Evolutionary conservation across 164 flowering plant species (phyloP).

Genomic region (Piper betle): DNA sequence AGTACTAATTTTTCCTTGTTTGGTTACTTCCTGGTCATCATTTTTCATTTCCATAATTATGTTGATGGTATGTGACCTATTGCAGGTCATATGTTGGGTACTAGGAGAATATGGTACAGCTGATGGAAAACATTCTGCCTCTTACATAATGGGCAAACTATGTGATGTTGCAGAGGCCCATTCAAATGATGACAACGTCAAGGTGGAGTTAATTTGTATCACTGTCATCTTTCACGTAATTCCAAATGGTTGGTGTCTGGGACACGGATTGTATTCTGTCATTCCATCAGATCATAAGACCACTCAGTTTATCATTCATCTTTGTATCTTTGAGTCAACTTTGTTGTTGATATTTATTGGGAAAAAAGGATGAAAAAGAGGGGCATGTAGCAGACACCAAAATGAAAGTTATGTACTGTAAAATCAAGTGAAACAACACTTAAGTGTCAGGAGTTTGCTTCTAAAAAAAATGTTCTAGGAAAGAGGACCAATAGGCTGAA

Average conservation of each 20-base stretch:
- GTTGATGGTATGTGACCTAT: neutral
- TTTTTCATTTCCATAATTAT: neutral
- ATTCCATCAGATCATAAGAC: too few species aligned
- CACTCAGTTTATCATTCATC: too few species aligned
- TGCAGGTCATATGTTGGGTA: slow-evolving; percentile 97
- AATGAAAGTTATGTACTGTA: neutral
- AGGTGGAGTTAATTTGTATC: slow-evolving; percentile 28
- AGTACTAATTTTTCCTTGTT: slow-evolving; percentile 23
- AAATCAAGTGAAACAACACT: neutral
- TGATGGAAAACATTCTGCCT: slow-evolving; percentile 83
- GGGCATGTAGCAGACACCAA: neutral
- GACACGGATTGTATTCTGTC: too few species aligned
- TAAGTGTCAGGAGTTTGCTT: neutral
- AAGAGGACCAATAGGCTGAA: neutral
- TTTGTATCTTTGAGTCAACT: neutral
- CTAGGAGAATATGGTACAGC: slow-evolving; percentile 98
- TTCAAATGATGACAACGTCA: slow-evolving; percentile 81
- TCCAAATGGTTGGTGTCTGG: too few species aligned
- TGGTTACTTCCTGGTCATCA: slow-evolving; percentile 7
- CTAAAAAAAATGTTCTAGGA: neutral
- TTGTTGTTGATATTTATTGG: neutral
- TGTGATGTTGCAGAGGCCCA: slow-evolving; percentile 98
- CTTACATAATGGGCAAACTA: slow-evolving; percentile 81
- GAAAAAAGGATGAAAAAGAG: neutral
- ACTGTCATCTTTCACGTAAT: too few species aligned